Conservation (phyloP, 805 yeast species). For the Candida broadrunensis region DNA sequence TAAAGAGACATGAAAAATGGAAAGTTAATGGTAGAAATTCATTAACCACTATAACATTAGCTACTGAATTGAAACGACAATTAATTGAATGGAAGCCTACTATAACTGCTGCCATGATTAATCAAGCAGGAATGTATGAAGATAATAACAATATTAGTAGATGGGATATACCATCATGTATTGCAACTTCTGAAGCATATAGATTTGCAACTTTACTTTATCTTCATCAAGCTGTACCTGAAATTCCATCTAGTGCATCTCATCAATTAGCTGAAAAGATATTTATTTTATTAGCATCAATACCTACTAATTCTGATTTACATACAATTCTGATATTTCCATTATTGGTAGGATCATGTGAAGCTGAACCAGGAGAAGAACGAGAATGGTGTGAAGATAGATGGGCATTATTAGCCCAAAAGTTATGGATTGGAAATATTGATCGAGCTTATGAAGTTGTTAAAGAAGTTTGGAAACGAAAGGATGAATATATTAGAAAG, state of each 20-base stretch:
- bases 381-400: constrained; percentile 58
- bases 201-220: constrained; percentile 56
- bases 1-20: constrained; percentile 13
- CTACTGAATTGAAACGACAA: constrained; percentile 52
- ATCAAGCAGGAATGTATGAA: constrained; percentile 20
- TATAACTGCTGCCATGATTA: constrained; percentile 30
- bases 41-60: constrained; percentile 47
- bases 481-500: constrained; percentile 39
- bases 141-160: constrained; percentile 15
- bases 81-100: constrained; percentile 58
- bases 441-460: constrained; percentile 67
- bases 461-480: constrained; percentile 68
- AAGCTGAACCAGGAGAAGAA: constrained; percentile 56
- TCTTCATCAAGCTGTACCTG: constrained; percentile 70
- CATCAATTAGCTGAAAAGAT: constrained; percentile 59
- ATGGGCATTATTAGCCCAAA: constrained; percentile 52
- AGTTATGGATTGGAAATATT: constrained; percentile 65
- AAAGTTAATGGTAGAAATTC: constrained; percentile 29
- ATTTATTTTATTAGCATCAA: constrained; percentile 56
- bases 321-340: constrained; percentile 65
- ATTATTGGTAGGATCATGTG: constrained; percentile 62
- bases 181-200: constrained; percentile 71
- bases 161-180: constrained; percentile 57
- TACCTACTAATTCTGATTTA: constrained; percentile 57
- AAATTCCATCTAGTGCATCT: constrained; percentile 54